phyloP scores from a whole-genome alignment of 169 alveolate genomes.

The Neospora caninum region DNA sequence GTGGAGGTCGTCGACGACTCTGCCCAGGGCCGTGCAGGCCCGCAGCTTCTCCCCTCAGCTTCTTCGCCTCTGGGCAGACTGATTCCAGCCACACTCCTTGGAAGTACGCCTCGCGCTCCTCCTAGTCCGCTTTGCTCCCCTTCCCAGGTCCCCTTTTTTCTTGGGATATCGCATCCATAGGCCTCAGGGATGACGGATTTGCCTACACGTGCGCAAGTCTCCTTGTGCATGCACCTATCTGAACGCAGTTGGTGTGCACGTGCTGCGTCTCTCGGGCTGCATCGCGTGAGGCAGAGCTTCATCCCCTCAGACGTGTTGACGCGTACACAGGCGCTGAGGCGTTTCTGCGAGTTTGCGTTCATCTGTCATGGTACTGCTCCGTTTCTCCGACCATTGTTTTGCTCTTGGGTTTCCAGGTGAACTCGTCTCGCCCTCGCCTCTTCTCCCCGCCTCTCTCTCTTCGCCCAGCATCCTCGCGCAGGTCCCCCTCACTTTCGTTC shows the following conservation, averaged over 20 bases:
- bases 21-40: slow-evolving; percentile 2
- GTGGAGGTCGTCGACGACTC: slow-evolving; percentile 18
- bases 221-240: too few relatives aligned
- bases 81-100: neutral
- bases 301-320: too few relatives aligned
- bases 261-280: too few relatives aligned
- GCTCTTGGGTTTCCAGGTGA: neutral
- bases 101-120: slow-evolving; percentile 7
- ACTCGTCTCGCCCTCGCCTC: neutral
- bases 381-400: neutral
- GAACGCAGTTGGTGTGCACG: too few relatives aligned
- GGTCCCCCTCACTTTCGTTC: neutral
- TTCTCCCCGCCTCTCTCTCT: neutral
- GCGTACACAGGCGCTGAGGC: too few relatives aligned
- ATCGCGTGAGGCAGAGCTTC: too few relatives aligned
- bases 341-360: neutral
- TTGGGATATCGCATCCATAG: too few relatives aligned
- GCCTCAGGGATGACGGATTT: too few relatives aligned
- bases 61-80: neutral
- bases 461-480: neutral
- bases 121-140: too few relatives aligned
- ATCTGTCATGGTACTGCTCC: neutral
- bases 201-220: too few relatives aligned
- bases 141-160: too few relatives aligned
- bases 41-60: slow-evolving; percentile 7